A percentile compares a stretch with the other conserved stretches of the same genome.
phyloP scores from a whole-genome alignment of 2,329 filamentous ascomycete genomes.

The Xylariaceae sp. region DNA sequence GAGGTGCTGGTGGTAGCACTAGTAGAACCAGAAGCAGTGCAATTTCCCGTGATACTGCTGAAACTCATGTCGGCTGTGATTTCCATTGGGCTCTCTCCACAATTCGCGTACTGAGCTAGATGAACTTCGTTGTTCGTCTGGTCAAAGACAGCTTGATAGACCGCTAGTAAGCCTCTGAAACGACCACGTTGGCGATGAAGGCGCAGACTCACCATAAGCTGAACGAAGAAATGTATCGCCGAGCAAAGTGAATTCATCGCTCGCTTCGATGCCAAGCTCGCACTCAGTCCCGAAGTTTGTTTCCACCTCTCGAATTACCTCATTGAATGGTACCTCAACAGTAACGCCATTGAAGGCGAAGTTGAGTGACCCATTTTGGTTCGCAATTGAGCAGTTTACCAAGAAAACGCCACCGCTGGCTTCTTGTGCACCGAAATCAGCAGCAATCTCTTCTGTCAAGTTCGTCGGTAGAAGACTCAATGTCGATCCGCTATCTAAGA shows the following conservation, averaged over 20 bases:
- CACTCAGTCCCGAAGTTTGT: conserved; percentile 33
- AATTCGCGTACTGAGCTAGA: conserved; percentile 49
- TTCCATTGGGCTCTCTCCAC: conserved; percentile 43
- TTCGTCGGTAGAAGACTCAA: conserved; percentile 61
- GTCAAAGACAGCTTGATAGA: conserved; percentile 47
- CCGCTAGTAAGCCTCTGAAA: conserved; percentile 4
- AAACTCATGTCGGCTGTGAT: conserved; percentile 32
- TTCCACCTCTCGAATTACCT: conserved; percentile 41
- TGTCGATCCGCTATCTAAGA: conserved; percentile 68
- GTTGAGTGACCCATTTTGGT: conserved; percentile 41
- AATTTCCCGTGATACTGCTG: conserved; percentile 24
- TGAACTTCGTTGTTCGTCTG: conserved; percentile 45
- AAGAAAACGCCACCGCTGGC: conserved; percentile 43
- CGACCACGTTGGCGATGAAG: neutral
- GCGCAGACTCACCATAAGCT: conserved; percentile 41
- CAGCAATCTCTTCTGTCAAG: conserved; percentile 48
- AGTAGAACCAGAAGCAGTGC: conserved; percentile 19
- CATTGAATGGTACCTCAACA: conserved; percentile 46
- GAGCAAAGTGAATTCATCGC: conserved; percentile 47
- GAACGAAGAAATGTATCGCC: conserved; percentile 57
- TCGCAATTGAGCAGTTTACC: conserved; percentile 42
- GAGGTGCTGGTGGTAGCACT: too few species aligned
- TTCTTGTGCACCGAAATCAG: conserved; percentile 43
- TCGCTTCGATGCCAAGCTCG: conserved; percentile 48
- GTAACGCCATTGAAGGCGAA: conserved; percentile 47